Conservation (phyloP, 2,329 filamentous ascomycete species). For the Arthrobotrys entomopaga region DNA sequence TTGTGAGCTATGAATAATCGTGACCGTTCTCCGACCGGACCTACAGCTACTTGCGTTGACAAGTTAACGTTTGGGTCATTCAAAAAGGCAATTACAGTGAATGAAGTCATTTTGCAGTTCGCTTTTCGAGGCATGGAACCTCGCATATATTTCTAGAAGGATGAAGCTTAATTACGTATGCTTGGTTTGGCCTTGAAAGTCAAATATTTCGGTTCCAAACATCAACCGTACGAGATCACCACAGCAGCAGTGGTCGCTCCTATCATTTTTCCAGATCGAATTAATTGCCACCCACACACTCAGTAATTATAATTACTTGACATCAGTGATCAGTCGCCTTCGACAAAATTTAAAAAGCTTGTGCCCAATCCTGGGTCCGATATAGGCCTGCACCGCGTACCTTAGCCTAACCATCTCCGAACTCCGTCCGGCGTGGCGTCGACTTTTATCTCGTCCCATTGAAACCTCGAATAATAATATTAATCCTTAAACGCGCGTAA, state of each 20-base stretch:
- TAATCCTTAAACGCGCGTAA: constrained; percentile 39
- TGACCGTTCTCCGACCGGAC: too few species aligned
- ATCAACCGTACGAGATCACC: too few species aligned
- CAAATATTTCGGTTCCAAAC: constrained; percentile 19
- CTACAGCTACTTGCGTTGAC: background rate
- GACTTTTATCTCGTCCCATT: background rate
- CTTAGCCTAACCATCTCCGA: constrained; percentile 36
- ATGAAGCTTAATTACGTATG: background rate
- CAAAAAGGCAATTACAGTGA: background rate
- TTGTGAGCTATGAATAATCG: constrained; percentile 9
- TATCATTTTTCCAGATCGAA: too few species aligned
- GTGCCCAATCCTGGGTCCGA: background rate
- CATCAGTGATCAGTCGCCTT: background rate
- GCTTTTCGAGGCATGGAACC: background rate
- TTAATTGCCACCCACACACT: too few species aligned
- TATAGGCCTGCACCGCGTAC: background rate
- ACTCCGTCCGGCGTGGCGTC: constrained; percentile 42
- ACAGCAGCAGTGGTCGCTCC: too few species aligned
- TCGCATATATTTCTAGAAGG: too few species aligned
- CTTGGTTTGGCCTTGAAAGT: background rate
- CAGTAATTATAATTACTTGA: too few species aligned
- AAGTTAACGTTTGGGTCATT: background rate
- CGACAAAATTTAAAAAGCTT: too few species aligned
- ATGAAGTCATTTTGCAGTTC: too few species aligned
- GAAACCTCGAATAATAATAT: too few species aligned